Percentiles rank a stretch among this genome's conserved stretches.
Evolutionary conservation across 1,284 basidiomycete genomes (phyloP).

Genomic region (Puccinia horiana): DNA sequence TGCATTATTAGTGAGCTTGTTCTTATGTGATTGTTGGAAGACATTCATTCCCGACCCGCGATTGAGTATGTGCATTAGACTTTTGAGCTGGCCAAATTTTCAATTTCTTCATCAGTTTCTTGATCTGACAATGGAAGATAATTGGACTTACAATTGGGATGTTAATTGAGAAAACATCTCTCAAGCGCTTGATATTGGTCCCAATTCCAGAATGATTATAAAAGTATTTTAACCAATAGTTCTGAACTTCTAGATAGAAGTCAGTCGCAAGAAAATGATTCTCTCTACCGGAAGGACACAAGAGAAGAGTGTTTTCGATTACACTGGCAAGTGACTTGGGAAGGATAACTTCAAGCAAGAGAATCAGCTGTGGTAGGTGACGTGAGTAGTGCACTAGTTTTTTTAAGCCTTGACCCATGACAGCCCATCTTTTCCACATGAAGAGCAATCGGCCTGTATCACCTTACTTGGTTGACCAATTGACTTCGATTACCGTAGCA

Average conservation of each 20-base stretch:
- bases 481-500: neutral
- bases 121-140: no score
- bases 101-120: no score
- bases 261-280: neutral
- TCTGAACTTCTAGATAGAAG: conserved; percentile 1
- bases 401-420: neutral
- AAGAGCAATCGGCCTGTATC: neutral
- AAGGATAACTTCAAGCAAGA: no score
- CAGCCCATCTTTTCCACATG: neutral
- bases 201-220: neutral
- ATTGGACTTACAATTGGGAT: no score
- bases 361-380: neutral
- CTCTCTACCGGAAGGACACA: neutral
- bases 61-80: no score
- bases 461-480: neutral
- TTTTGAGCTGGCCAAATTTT: no score
- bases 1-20: no score
- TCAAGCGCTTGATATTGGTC: neutral
- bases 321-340: neutral
- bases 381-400: neutral
- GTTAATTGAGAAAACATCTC: neutral
- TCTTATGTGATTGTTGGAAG: no score
- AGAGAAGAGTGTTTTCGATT: neutral
- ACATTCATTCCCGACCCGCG: no score
- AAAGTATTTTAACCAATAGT: conserved; percentile 10